Percentiles rank a stretch among this genome's conserved stretches.
Conservation (phyloP, 2,329 filamentous ascomycete genomes). For the Didymella exigua region DNA sequence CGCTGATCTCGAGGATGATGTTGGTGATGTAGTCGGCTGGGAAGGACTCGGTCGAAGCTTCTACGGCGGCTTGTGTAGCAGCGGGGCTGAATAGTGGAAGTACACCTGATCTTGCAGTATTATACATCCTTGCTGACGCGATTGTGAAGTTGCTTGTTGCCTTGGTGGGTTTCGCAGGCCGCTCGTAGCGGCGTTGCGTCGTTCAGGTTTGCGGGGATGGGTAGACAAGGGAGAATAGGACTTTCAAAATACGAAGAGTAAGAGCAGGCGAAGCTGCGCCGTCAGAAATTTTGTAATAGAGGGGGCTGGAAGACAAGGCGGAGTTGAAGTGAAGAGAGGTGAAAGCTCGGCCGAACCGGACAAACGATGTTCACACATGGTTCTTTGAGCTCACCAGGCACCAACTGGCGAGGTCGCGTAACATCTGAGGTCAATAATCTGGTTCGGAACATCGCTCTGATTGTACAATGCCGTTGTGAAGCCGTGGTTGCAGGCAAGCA, state of each 20-base stretch:
- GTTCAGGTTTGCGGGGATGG: neutral
- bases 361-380: conserved; percentile 8
- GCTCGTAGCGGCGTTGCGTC: neutral
- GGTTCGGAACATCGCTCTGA: neutral
- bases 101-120: neutral
- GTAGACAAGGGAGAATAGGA: neutral
- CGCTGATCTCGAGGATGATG: conserved; percentile 18
- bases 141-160: neutral
- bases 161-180: neutral
- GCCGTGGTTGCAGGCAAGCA: neutral
- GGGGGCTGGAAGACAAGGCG: conserved; percentile 14
- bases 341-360: conserved; percentile 17
- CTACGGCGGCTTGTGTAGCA: conserved; percentile 22
- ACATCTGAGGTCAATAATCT: neutral
- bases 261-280: neutral
- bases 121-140: neutral
- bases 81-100: conserved; percentile 23
- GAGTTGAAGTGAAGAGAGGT: conserved; percentile 17
- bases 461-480: neutral
- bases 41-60: conserved; percentile 7
- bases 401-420: neutral
- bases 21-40: conserved; percentile 22
- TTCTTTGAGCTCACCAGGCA: conserved; percentile 4
- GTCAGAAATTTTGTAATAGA: conserved; percentile 7
- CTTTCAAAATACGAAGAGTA: neutral